Base-by-base conservation (phyloP, 192 early-diverging fungal species). In the Umbelopsis isabellina region DNA sequence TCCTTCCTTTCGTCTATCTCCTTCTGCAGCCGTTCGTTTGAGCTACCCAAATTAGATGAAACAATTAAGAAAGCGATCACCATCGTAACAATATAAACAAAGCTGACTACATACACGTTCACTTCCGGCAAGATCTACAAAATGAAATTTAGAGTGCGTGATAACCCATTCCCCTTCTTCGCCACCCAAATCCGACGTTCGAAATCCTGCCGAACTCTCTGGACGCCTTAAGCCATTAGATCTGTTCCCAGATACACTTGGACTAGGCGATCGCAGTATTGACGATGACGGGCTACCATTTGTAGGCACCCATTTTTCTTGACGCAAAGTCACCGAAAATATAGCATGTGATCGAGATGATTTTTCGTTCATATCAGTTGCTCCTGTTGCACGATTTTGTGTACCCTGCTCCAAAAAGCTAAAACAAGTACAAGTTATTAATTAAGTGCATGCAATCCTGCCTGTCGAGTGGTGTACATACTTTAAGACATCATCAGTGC, bases 91-190 rank as follows among this genome's bases (percentile, higher is more conserved):
- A 69, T 55, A 53, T 53, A 53, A 51, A 51, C 27, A 70, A 70
- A 21, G 33, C 20, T 35, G 37, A 45, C 35, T 6, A 79, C 50
- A 70, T 80, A 84, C 83, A 41, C 93, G 79, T 82, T 99, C 98
- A 51, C 93, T 95, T 33, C 98, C 98, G 21, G 98, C 98, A 79
- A 99, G 81, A 83, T 99, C 98, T 15, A 99, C 98, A 86, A 99
- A 99, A 76, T 97, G 94, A 67, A 99, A 95, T 80, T 98, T 99
- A 35, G 93, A 95, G 6, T 83, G 84, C 15, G 93, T 76, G 4
- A 83, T 80, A 16, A 91, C 72, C 75, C 84, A 83, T 58, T 89
- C 88, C 10, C 82, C 88, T 25, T 84, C 81, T 15, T 80, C 78
- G 33, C 74, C 74, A 69, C 72, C 72, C 3, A 48, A 22, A 47